Percentiles rank a stretch among this genome's conserved stretches.
Conservation (phyloP, 371 early-diverging fungal species). For the Spraguea lophii region DNA sequence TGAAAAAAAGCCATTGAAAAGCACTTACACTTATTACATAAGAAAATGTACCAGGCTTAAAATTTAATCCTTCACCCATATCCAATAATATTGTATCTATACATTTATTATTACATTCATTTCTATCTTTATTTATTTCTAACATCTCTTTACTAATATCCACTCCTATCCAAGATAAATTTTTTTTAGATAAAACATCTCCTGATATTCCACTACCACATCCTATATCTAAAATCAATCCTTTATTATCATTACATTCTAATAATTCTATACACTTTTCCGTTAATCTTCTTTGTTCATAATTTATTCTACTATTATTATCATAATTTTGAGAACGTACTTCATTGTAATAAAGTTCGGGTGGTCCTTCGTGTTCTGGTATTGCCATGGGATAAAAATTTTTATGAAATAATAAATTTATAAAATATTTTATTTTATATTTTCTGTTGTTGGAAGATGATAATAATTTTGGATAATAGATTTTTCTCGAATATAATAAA, state of each 20-base stretch:
- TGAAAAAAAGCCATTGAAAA: slow-evolving; percentile 93
- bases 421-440: too few species aligned
- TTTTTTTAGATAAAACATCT: slow-evolving; percentile 70
- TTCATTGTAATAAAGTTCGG: slow-evolving; percentile 41
- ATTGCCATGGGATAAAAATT: too few species aligned
- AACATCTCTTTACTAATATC: slow-evolving; percentile 84
- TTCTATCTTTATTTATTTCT: slow-evolving; percentile 5
- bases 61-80: slow-evolving; percentile 76
- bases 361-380: slow-evolving; percentile 29
- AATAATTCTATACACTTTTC: slow-evolving; percentile 38
- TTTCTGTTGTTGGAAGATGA: too few species aligned
- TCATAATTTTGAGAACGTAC: slow-evolving; percentile 36
- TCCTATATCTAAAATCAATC: slow-evolving; percentile 69
- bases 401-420: too few species aligned
- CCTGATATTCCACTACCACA: slow-evolving; percentile 83
- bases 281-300: slow-evolving; percentile 40
- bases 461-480: too few species aligned
- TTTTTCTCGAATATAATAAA: too few species aligned
- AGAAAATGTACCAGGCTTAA: slow-evolving; percentile 84
- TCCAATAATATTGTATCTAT: too few species aligned
- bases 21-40: slow-evolving; percentile 90
- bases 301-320: slow-evolving; percentile 32
- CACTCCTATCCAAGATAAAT: slow-evolving; percentile 78
- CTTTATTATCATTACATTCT: slow-evolving; percentile 11
- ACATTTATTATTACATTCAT: background rate